Evolutionary conservation across 306 rosid species (phyloP), one percentile per base, ranked within the genome.

Genomic region (Citrullus colocynthis): DNA sequence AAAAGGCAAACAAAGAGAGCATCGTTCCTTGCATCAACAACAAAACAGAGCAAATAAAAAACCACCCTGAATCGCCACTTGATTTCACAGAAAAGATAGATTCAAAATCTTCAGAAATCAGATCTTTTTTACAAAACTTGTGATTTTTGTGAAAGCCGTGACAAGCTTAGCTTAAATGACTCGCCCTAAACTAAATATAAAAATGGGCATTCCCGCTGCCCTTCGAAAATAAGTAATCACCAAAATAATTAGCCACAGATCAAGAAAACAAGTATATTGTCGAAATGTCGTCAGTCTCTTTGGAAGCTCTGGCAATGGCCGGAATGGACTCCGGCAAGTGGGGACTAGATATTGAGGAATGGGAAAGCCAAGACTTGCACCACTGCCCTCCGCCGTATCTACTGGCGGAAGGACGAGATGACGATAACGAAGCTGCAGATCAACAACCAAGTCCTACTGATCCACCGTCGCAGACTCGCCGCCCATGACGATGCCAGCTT

Each of bases 261-360:
- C 39, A 36, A 1, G 11, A 49, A 24, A 44, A 9, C 49, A 36
- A 36, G 49, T 44, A 9, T 8, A 44, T 48, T 11, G 0, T 12
- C 3, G 5, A 12, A 5, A 48, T 52, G 57, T 52, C 52, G 4
- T 48, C 57, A 0, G 57, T 79, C 17, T 79, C 81, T n/a, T 67
- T 79, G 59, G 81, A 86, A 85, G 86, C 88, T 73, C 67, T 78
- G 17, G 91, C 88, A 81, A 87, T 90, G 91, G 89, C 87, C 7
- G 86, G 91, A 28, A 78, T 78, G 7, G 84, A 88, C 52, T 78
- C 67, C 70, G 67, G 9, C 76, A 76, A 82, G 14, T 66, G 65
- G 37, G 45, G 78, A 24, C 28, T 84, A 18, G 76, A 73, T 56
- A 13, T 74, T 37, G 48, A 84, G 58, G 78, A 52, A 57, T 81